Evolutionary conservation across 768 basidiomycete species (phyloP), one percentile per base, ranked within the genome.

Genomic region (Kwoniella europaea): DNA sequence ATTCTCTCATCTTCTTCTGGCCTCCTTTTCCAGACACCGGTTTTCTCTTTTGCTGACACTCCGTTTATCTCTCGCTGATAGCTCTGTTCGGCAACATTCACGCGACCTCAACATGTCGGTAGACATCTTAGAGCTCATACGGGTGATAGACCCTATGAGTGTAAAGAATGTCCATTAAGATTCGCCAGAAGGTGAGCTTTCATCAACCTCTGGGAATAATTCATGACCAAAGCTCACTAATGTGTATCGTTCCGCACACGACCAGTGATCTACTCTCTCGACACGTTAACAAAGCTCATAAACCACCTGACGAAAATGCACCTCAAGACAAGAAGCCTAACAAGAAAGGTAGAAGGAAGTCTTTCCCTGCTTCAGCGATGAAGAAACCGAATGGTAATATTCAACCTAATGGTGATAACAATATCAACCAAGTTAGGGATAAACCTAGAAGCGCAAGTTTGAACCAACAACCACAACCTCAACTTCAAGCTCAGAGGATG

Each of bases 201-300:
- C 27, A 27, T 27, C 27, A 3, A 27, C 27, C 27, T 2, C 27
- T 27, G 27, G 27, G 27, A 27, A 27, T 27, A 27, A 2, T 2
- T 27, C 27, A 27, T 27, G 27, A 27, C 4, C 27, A 4, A 27
- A 27, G 27, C 27, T 27, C 27, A 27, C 27, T 27, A 27, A 27
- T 2, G 27, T 27, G 27, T 15, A 15, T 50, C 18, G 10, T n/a
- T 57, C 69, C 69, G 41, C 24, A 5, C 29, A 20, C 4, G 10
- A 12, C 7, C 46, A 81, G 79, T 69, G 79, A 83, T 65, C 75
- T 83, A 3, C 76, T 83, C 22, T 82, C 80, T 15, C 71, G 82
- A 54, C 82, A 83, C 66, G 82, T 83, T 60, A 83, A 83, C 71
- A 83, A 83, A 68, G 75, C 82, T 7, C 82, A 83, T 71, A 74